Conservation (phyloP, 305 asterid species). For the Fraxinus dipetala region DNA sequence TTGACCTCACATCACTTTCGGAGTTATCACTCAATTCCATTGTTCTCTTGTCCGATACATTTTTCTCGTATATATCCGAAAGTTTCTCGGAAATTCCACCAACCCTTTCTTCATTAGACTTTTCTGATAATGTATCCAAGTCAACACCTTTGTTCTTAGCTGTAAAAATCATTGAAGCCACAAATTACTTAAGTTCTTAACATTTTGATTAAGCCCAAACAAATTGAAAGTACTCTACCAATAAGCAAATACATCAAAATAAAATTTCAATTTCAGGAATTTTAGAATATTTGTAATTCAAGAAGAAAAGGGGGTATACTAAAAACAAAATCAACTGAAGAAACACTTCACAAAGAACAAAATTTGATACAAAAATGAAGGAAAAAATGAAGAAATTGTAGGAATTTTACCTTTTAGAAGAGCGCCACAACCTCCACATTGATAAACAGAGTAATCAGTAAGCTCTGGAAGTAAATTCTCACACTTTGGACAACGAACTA, state of each 20-base stretch:
- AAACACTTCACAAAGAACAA: slow-evolving; percentile 11
- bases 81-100: slow-evolving; percentile 32
- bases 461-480: slow-evolving; percentile 71
- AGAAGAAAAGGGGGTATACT: neutral
- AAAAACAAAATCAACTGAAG: slow-evolving; percentile 1
- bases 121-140: slow-evolving; percentile 48
- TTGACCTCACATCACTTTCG: slow-evolving; percentile 57
- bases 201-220: neutral
- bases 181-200: slow-evolving; percentile 11
- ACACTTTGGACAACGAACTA: slow-evolving; percentile 86
- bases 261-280: slow-evolving; percentile 12
- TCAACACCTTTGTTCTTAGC: slow-evolving; percentile 60
- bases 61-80: slow-evolving; percentile 42
- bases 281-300: slow-evolving; percentile 13
- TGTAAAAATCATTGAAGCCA: slow-evolving; percentile 36
- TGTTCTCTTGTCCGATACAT: slow-evolving; percentile 37
- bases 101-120: slow-evolving; percentile 47
- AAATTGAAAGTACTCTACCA: neutral
- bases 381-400: neutral
- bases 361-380: neutral
- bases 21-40: slow-evolving; percentile 46
- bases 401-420: slow-evolving; percentile 56
- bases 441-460: slow-evolving; percentile 63
- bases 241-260: neutral
- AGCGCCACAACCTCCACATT: slow-evolving; percentile 85